Base-by-base conservation (phyloP, 352 stramenopile species). In the Elongisporangium prolatum region DNA sequence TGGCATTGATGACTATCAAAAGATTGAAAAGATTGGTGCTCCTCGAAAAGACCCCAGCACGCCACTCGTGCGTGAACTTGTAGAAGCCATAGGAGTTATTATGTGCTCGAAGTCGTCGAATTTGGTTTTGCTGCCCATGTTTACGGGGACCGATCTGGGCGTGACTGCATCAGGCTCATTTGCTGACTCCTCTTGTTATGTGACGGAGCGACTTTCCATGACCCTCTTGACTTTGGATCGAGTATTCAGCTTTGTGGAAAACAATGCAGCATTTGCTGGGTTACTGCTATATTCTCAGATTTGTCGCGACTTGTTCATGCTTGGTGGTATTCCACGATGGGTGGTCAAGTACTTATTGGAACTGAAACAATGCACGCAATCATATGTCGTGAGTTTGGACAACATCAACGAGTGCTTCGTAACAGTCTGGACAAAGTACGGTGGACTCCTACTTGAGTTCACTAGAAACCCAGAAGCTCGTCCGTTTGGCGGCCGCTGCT, bases 1-100 rank as follows among this genome's bases (percentile, higher is more conserved):
- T 56, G 63, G 69, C 38, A 49, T 74, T 60, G 57, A 74, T 67
- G 63, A 69, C 24, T 74, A 69, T 59, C 57, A 74, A 51, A 54
- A 52, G 18, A 69, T 72, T 64, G 18, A 65, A 54, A 63, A 62
- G 7, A 20, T 75, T 51, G 3, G n/a, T 56, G 48, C 50, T 60
- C 56, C 1, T 53, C 56, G 40, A 48, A 57, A 37, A 55, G 37
- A 60, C 64, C 18, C 50, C 38, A 58, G 20, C 8, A 57, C 34
- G n/a, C 63, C 61, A 48, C 13, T 64, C 22, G 18, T 71, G 18
- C 25, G 56, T 59, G 59, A 64, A 38, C 59, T 68, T 25, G 60
- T 71, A 44, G 56, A 60, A 28, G 28, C 16, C 16, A 59, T 69
- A 57, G n/a, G 28, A 52, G 25, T 10, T 59, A 56, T 63, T 14